Percentiles rank a stretch among this genome's conserved stretches.
Conservation (phyloP, 257 asterid species). For the Solanum peruvianum region DNA sequence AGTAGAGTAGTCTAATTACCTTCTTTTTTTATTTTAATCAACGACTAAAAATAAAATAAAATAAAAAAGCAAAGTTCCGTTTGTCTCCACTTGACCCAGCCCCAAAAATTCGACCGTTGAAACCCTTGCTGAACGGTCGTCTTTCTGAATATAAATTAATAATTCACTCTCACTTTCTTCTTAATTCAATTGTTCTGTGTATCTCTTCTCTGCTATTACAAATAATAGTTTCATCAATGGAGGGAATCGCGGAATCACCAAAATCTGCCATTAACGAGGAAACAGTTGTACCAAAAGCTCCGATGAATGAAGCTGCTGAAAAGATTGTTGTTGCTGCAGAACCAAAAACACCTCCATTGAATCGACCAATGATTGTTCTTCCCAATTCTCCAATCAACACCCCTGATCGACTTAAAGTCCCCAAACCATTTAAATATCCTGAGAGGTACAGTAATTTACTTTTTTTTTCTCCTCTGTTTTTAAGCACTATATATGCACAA, state of each 20-base stretch:
- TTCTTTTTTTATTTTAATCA: not conserved
- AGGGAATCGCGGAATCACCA: not conserved
- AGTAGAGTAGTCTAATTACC: not conserved
- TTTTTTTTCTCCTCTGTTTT: not conserved
- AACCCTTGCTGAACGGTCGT: slow-evolving; percentile 12
- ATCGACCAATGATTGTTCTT: not conserved
- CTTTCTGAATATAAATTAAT: not conserved
- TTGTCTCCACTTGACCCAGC: not conserved
- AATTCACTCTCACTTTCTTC: not conserved
- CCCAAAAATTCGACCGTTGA: slow-evolving; percentile 19
- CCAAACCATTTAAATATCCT: slow-evolving; percentile 49
- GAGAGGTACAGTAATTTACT: slow-evolving; percentile 32
- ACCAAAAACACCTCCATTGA: not conserved
- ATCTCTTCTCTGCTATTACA: not conserved
- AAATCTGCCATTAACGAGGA: not conserved
- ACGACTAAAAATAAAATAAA: not conserved
- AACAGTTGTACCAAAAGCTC: not conserved
- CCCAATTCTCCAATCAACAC: slow-evolving; percentile 1
- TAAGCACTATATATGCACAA: not conserved
- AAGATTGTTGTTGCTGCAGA: not conserved
- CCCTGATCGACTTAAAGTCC: slow-evolving; percentile 55
- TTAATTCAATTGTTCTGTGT: not conserved
- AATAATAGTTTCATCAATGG: not conserved
- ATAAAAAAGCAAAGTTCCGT: not conserved
- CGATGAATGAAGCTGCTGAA: not conserved